These are phyloP conservation scores for Phyllosticta citribraziliensis DNA, from an alignment of 2,329 filamentous ascomycete species.

Conservation along the genomic window DNA sequence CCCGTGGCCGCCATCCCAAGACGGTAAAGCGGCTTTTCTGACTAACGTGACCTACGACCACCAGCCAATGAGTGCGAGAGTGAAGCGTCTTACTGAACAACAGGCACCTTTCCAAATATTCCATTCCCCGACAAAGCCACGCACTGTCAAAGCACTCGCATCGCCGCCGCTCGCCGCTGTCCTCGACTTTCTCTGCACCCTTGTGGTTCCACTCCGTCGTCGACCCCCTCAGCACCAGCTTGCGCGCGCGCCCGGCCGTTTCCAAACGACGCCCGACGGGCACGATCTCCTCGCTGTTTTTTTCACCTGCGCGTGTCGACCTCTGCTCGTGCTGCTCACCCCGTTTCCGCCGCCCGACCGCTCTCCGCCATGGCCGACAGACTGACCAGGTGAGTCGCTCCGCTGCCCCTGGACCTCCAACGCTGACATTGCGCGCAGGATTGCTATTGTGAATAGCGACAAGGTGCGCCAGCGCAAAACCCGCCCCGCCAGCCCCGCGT, in stretches of 20 bases:
- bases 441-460: slow-evolving; percentile 97
- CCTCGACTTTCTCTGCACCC: background rate
- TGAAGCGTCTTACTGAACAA: background rate
- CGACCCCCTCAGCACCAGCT: background rate
- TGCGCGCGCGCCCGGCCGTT: background rate
- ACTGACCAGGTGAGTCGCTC: slow-evolving; percentile 68
- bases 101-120: background rate
- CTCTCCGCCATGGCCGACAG: slow-evolving; percentile 69
- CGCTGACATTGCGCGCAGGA: slow-evolving; percentile 45
- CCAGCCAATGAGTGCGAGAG: background rate
- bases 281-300: background rate
- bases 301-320: background rate
- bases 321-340: background rate
- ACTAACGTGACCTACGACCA: no score
- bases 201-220: slow-evolving; percentile 1
- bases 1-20: no score
- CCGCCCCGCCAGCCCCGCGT: slow-evolving; percentile 11
- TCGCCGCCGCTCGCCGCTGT: slow-evolving; percentile 6
- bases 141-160: slow-evolving; percentile 6
- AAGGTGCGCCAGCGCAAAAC: slow-evolving; percentile 53
- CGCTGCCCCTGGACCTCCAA: background rate
- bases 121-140: slow-evolving; percentile 8
- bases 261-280: slow-evolving; percentile 4
- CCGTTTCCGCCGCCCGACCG: background rate
- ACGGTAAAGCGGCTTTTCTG: no score